phyloP scores from a whole-genome alignment of 2,329 filamentous ascomycete species.

The Claviceps digitariae region DNA sequence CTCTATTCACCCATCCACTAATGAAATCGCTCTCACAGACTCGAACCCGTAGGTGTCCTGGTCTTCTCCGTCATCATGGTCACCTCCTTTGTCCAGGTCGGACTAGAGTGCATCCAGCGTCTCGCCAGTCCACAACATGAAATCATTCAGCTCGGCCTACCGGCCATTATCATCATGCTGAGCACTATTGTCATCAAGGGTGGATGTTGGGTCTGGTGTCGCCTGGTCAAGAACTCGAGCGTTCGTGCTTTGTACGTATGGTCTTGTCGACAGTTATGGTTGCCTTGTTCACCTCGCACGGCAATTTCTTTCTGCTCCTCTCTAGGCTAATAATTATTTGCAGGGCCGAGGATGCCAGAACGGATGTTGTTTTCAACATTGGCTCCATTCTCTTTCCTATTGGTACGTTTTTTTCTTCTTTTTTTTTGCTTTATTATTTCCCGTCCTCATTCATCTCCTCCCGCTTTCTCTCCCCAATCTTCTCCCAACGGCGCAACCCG shows the following conservation, averaged over 20 bases:
- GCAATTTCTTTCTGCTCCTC: neutral
- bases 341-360: conserved; percentile 39
- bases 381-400: conserved; percentile 83
- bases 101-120: conserved; percentile 53
- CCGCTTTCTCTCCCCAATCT: too few species aligned
- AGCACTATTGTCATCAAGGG: conserved; percentile 72
- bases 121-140: conserved; percentile 47
- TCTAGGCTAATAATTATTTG: neutral
- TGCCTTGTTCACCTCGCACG: too few species aligned
- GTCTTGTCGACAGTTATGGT: neutral
- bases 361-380: conserved; percentile 80
- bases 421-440: neutral
- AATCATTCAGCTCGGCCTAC: conserved; percentile 57
- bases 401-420: conserved; percentile 22
- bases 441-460: too few species aligned
- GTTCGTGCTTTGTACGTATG: conserved; percentile 58
- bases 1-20: neutral
- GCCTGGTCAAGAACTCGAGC: conserved; percentile 70
- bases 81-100: conserved; percentile 69
- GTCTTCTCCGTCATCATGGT: conserved; percentile 82
- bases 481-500: neutral
- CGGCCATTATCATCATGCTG: conserved; percentile 69
- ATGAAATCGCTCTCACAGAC: conserved; percentile 22
- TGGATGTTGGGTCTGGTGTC: conserved; percentile 76
- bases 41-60: conserved; percentile 69